Evolutionary conservation across 2,329 filamentous ascomycete species (phyloP).

Genomic region (Amylocarpus encephaloides): DNA sequence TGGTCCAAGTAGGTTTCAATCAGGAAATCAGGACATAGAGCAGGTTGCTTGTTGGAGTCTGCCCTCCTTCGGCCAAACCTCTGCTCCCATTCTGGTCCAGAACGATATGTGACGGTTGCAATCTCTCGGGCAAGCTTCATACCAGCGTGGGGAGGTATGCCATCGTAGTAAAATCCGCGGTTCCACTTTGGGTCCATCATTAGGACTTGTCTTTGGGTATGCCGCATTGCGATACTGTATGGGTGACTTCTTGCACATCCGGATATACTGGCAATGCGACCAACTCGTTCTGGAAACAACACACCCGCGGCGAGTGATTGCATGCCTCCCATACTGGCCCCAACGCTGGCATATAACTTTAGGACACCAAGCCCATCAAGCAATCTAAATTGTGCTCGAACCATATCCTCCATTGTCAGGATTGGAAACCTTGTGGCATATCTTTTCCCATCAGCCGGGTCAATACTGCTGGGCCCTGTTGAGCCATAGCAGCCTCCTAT

Average conservation of each 20-base stretch:
- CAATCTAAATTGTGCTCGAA: conserved; percentile 85
- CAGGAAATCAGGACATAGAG: conserved; percentile 92
- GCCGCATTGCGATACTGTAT: conserved; percentile 97
- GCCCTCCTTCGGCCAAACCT: conserved; percentile 84
- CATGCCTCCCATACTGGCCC: conserved; percentile 98
- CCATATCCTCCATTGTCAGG: conserved; percentile 95
- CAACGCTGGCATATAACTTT: conserved; percentile 84
- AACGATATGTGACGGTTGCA: conserved; percentile 94
- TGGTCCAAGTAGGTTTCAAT: conserved; percentile 98
- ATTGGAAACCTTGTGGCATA: conserved; percentile 97
- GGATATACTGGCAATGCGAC: conserved; percentile 79
- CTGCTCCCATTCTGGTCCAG: conserved; percentile 95
- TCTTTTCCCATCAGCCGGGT: conserved; percentile 78
- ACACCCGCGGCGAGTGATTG: conserved; percentile 84
- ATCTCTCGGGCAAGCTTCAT: conserved; percentile 99
- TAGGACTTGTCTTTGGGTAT: conserved; percentile 92
- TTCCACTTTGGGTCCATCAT: conserved; percentile 99
- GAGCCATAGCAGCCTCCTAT: conserved; percentile 94
- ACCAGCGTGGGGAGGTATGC: conserved; percentile 83
- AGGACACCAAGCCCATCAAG: conserved; percentile 72
- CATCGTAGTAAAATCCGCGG: conserved; percentile 86
- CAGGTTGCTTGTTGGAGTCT: conserved; percentile 78
- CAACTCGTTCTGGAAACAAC: conserved; percentile 75
- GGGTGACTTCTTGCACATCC: conserved; percentile 92
- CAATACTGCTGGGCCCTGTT: conserved; percentile 78